phyloP scores from a whole-genome alignment of 441 rosid genomes.

The Pelargonium australe region DNA sequence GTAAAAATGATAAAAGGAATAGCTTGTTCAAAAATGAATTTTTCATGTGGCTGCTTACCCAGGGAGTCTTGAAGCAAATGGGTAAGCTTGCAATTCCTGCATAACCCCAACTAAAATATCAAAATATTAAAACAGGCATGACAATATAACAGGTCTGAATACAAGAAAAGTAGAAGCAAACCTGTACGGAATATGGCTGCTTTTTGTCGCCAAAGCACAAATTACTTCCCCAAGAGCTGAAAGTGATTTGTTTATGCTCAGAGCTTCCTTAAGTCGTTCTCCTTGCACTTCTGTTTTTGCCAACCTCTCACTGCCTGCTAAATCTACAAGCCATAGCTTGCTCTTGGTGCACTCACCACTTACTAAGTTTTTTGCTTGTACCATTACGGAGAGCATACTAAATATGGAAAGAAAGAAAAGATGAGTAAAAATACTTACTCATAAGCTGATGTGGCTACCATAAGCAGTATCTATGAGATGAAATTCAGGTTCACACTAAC shows the following conservation, averaged over 20 bases:
- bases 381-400: slow-evolving; percentile 88
- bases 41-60: slow-evolving; percentile 36
- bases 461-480: not conserved
- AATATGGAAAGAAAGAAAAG: slow-evolving; percentile 11
- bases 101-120: slow-evolving; percentile 15
- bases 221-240: slow-evolving; percentile 98
- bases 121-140: not conserved
- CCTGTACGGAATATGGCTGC: slow-evolving; percentile 92
- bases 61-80: slow-evolving; percentile 93
- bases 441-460: not conserved
- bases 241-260: slow-evolving; percentile 82
- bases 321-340: slow-evolving; percentile 90
- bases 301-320: slow-evolving; percentile 94
- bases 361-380: slow-evolving; percentile 71
- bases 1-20: not conserved
- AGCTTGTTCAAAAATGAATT: not conserved
- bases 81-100: slow-evolving; percentile 94
- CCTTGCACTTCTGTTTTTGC: slow-evolving; percentile 90
- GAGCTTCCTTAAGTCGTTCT: slow-evolving; percentile 91
- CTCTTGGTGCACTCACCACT: slow-evolving; percentile 82
- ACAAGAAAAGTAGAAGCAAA: slow-evolving; percentile 18
- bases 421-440: not conserved
- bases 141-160: not conserved
- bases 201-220: slow-evolving; percentile 83
- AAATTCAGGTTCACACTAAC: slow-evolving; percentile 26